Percentiles rank a stretch among this genome's conserved stretches.
Evolutionary conservation across 2,329 filamentous ascomycete species (phyloP).

Genomic region (Pseudogymnoascus sp.): DNA sequence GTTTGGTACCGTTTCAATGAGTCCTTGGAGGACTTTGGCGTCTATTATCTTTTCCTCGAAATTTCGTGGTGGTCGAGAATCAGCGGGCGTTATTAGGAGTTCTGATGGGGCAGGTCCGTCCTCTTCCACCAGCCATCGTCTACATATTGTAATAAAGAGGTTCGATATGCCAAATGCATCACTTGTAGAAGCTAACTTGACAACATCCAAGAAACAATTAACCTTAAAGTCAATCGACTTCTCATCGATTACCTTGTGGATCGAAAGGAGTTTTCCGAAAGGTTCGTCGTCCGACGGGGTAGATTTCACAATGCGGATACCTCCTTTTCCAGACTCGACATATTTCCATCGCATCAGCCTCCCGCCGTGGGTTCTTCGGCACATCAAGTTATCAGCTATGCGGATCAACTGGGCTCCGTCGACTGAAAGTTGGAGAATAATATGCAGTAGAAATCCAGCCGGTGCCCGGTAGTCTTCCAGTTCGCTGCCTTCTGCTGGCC

Average conservation of each 20-base stretch:
- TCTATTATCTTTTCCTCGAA: conserved; percentile 45
- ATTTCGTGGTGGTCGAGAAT: conserved; percentile 24
- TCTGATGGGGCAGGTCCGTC: conserved; percentile 13
- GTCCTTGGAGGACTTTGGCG: conserved; percentile 54
- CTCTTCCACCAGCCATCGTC: conserved; percentile 44
- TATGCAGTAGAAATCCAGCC: conserved; percentile 45
- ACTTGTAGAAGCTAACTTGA: conserved; percentile 33
- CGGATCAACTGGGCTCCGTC: conserved; percentile 40
- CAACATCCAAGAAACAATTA: conserved; percentile 40
- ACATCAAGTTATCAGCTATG: conserved; percentile 49
- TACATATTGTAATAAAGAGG: conserved; percentile 53
- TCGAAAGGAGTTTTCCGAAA: conserved; percentile 8
- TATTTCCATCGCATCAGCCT: conserved; percentile 45
- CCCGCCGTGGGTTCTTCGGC: conserved; percentile 37
- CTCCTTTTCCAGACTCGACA: conserved; percentile 36
- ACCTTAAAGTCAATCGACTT: conserved; percentile 41
- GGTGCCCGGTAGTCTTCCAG: conserved; percentile 37
- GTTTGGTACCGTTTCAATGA: conserved; percentile 56
- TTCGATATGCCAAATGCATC: conserved; percentile 42
- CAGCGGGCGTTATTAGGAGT: conserved; percentile 18
- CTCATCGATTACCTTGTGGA: conserved; percentile 14
- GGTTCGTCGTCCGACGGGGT: not conserved
- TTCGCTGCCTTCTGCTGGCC: conserved; percentile 32
- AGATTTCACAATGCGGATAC: conserved; percentile 42
- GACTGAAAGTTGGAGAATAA: conserved; percentile 50